Conservation (phyloP, 2,329 filamentous ascomycete species). For the Boeremia exigua region DNA sequence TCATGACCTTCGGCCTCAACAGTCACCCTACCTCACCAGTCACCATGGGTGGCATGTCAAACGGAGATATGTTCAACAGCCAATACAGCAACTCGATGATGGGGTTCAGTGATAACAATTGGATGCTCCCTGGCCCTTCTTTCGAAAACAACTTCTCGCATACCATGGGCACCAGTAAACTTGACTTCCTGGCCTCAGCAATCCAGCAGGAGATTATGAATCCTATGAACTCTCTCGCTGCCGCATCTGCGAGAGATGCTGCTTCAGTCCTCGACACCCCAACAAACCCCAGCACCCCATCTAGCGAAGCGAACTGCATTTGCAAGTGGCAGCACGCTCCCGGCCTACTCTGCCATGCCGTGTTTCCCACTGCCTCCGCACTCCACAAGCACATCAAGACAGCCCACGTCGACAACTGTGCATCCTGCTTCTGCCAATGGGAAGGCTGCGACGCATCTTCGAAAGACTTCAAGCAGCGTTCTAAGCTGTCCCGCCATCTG, state of each 20-base stretch:
- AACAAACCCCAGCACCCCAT: constrained; percentile 6
- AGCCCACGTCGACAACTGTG: constrained; percentile 44
- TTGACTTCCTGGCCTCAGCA: constrained; percentile 39
- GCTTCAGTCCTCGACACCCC: constrained; percentile 5
- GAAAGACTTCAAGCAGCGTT: constrained; percentile 50
- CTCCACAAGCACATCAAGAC: constrained; percentile 47
- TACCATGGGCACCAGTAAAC: constrained; percentile 26
- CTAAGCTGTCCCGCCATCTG: constrained; percentile 47
- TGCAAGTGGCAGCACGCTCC: constrained; percentile 45
- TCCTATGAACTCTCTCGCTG: constrained; percentile 17
- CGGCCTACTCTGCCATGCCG: constrained; percentile 34
- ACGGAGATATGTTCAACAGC: constrained; percentile 22
- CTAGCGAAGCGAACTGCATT: constrained; percentile 24
- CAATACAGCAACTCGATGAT: constrained; percentile 25
- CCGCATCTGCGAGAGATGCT: constrained; percentile 15
- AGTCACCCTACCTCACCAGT: constrained; percentile 29
- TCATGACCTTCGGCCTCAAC: constrained; percentile 36
- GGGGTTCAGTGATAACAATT: constrained; percentile 31
- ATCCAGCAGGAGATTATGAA: constrained; percentile 36
- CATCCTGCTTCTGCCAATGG: constrained; percentile 46
- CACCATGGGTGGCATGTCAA: constrained; percentile 24
- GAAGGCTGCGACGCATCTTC: constrained; percentile 39
- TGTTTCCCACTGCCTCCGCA: constrained; percentile 35
- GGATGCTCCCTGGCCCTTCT: constrained; percentile 38
- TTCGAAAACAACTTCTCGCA: constrained; percentile 23